Base-by-base conservation (phyloP, 2,329 filamentous ascomycete species). In the Acephala macrosclerotiorum region DNA sequence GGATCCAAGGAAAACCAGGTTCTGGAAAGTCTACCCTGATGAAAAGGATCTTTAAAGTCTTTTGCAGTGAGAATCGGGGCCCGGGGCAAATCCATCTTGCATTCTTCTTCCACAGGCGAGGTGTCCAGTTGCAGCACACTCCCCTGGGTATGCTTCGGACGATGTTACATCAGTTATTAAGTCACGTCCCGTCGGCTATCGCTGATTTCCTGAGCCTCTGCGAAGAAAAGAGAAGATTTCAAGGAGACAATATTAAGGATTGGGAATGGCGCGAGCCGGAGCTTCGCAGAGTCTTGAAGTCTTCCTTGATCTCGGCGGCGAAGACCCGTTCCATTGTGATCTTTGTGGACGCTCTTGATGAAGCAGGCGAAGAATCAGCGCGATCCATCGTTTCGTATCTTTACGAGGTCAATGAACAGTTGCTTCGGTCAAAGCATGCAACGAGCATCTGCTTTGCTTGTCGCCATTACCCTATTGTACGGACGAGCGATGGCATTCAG, bases 1-100 rank as follows among this genome's bases (percentile, higher is more conserved):
- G 77, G 78, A 76, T 81, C 22, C 78, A 77, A 56, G 79, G 79
- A 0, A 79, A 80, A 36, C 38, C 38, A 47, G 25, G 66, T 65
- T 40, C 38, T 16, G 38, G 38, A n/a, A 42, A 42, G 14, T 42
- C 38, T 6, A 42, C 38, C 5, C 14, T 42, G 38, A 42, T 42
- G 38, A n/a, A 42, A 42, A 16, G 12, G 12, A 14, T 42, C 4
- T n/a, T 42, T 14, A 4, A 42, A 14, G 38, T 12, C 38, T 42
- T 42, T 4, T 42, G 18, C 38, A 4, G 14, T 14, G 38, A 42
- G 14, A 16, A 14, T 5, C 9, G 4, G 29, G 9, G 4, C 29
- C 29, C 9, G 4, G 29, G 29, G 29, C 29, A 9, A 33, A 42
- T 42, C 14, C 38, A 42, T 16, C 38, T 42, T 42, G 12, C 38